phyloP scores from a whole-genome alignment of 2,329 filamentous ascomycete species.

The Fusarium mexicanum region DNA sequence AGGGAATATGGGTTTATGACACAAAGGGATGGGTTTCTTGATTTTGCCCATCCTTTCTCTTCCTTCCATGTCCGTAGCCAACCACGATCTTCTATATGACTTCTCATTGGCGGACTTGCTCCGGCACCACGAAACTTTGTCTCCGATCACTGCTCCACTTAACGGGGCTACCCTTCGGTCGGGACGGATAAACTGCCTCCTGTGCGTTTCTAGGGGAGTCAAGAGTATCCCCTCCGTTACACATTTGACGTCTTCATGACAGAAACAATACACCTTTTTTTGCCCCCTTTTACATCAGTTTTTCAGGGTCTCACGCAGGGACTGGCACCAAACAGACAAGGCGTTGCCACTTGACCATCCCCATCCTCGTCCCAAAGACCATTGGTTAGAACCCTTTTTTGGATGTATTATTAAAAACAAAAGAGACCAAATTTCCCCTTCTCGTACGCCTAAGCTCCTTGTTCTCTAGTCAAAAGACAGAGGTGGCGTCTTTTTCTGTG shows the following conservation, averaged over 20 bases:
- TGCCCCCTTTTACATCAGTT: background rate
- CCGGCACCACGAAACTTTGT: background rate
- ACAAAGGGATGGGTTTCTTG: background rate
- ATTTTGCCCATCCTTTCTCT: background rate
- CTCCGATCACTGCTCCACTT: background rate
- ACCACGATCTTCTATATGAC: background rate
- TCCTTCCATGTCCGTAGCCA: background rate
- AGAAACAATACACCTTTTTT: background rate
- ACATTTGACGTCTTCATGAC: conserved; percentile 21
- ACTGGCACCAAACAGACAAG: background rate
- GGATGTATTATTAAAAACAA: background rate
- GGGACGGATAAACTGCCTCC: conserved; percentile 3
- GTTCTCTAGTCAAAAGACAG: background rate
- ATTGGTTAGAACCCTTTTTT: background rate
- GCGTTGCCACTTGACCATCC: background rate
- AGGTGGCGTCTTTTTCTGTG: conserved; percentile 23
- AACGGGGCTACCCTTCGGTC: background rate
- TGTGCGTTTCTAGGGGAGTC: background rate
- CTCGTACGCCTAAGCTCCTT: background rate
- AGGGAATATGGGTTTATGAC: background rate
- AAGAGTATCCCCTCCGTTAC: background rate
- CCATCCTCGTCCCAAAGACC: background rate
- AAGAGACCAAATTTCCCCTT: conserved; percentile 7
- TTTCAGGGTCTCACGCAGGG: conserved; percentile 24
- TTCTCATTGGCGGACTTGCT: conserved; percentile 17